phyloP scores from a whole-genome alignment of 1,284 basidiomycete species.

The Ceratobasidium sp. region DNA sequence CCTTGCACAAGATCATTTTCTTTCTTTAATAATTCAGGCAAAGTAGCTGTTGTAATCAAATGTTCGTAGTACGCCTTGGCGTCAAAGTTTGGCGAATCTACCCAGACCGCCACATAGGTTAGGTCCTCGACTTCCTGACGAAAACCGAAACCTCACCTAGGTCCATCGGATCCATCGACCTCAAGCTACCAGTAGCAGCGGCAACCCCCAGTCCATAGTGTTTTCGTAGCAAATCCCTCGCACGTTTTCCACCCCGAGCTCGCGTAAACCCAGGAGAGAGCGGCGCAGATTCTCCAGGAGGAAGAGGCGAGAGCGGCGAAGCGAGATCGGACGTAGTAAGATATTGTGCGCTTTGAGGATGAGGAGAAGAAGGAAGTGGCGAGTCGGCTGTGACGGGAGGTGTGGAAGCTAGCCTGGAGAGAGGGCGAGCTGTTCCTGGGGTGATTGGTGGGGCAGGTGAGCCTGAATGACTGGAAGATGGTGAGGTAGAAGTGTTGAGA shows the following conservation, averaged over 20 bases:
- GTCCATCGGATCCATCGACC: constrained; percentile 80
- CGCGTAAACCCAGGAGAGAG: constrained; percentile 26
- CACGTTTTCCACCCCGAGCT: constrained; percentile 58
- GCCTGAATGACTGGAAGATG: not conserved
- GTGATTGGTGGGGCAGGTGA: constrained; percentile 4
- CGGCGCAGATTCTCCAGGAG: constrained; percentile 24
- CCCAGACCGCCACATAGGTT: constrained; percentile 28
- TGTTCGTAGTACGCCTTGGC: constrained; percentile 86
- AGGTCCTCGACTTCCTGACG: not conserved
- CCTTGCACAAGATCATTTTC: constrained; percentile 84
- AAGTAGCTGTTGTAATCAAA: constrained; percentile 80
- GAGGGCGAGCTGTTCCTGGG: constrained; percentile 28
- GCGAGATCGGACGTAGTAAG: constrained; percentile 9
- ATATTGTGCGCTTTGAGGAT: constrained; percentile 3
- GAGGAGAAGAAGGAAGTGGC: not conserved
- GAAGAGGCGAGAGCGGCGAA: constrained; percentile 15
- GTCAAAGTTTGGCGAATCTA: constrained; percentile 84
- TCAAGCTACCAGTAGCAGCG: constrained; percentile 71
- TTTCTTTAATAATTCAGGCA: constrained; percentile 76
- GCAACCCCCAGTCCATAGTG: constrained; percentile 85
- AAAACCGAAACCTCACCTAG: constrained; percentile 65
- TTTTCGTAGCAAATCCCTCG: constrained; percentile 80
- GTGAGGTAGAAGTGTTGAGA: constrained; percentile 24
- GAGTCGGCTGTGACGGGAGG: constrained; percentile 41
- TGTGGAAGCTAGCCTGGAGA: constrained; percentile 34